A percentile compares a stretch with the other conserved stretches of the same genome.
These are phyloP conservation scores for Solanum bukasovii DNA, from an alignment of 257 asterid genomes.

Conservation along the genomic window DNA sequence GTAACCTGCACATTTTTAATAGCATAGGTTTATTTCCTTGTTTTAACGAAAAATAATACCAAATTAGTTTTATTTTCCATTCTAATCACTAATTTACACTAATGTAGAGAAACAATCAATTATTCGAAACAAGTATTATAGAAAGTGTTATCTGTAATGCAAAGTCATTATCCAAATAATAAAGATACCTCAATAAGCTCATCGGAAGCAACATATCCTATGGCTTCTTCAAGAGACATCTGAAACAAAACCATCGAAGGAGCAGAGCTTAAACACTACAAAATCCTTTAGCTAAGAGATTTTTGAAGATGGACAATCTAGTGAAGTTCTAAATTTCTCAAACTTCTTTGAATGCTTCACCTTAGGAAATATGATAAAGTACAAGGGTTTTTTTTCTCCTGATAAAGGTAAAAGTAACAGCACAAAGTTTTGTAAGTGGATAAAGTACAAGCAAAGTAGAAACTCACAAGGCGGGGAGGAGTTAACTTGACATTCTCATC, in stretches of 20 bases:
- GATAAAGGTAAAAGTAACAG: not conserved
- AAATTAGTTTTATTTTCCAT: not conserved
- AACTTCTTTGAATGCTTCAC: not conserved
- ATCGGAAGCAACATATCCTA: constrained; percentile 90
- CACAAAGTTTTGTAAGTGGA: not conserved
- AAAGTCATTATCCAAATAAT: not conserved
- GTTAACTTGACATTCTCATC: constrained; percentile 90
- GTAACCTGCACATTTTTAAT: constrained; percentile 58
- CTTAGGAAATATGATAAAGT: not conserved
- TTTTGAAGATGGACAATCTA: not conserved
- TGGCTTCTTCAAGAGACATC: constrained; percentile 96
- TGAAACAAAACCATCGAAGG: constrained; percentile 19
- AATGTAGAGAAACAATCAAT: not conserved
- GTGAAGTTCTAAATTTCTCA: not conserved
- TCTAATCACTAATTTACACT: not conserved
- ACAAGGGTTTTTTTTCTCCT: not conserved
- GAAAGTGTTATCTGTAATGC: not conserved
- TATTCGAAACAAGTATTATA: not conserved
- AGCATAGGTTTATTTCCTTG: not conserved
- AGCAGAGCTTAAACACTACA: not conserved
- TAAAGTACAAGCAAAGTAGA: not conserved
- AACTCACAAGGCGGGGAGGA: constrained; percentile 91
- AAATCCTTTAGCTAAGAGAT: not conserved
- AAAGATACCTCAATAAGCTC: constrained; percentile 87
- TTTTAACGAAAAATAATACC: not conserved